Conservation (phyloP, 495 filamentous ascomycete genomes). For the Amorphotheca resinae region DNA sequence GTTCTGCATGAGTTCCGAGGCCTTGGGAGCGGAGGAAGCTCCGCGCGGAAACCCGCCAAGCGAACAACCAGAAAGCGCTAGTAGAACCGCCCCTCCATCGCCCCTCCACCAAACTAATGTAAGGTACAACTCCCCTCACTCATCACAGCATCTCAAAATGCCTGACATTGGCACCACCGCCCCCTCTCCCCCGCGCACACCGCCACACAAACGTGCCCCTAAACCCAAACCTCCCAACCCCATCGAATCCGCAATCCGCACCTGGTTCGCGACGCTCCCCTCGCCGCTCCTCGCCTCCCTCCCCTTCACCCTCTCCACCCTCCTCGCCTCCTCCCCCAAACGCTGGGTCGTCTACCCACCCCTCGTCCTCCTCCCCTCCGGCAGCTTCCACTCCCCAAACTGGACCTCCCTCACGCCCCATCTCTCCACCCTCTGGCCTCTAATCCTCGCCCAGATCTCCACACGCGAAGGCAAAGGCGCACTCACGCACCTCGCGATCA, state of each 20-base stretch:
- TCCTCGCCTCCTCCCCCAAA: constrained; percentile 39
- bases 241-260: constrained; percentile 13
- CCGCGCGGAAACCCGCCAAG: no score
- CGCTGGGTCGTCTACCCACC: constrained; percentile 59
- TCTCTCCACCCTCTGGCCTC: constrained; percentile 26
- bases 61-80: no score
- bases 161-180: no score
- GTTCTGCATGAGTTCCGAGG: no score
- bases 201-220: neutral
- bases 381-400: constrained; percentile 33
- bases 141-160: no score
- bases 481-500: constrained; percentile 60
- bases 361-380: constrained; percentile 52
- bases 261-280: constrained; percentile 10
- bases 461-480: constrained; percentile 25
- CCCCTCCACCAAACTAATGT: no score
- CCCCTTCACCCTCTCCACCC: constrained; percentile 3
- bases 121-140: no score
- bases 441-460: constrained; percentile 38
- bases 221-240: constrained; percentile 14
- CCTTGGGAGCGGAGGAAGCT: no score
- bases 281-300: constrained; percentile 1
- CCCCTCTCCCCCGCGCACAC: no score
- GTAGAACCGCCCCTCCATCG: no score
- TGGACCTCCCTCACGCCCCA: constrained; percentile 1